A percentile compares a stretch with the other conserved stretches of the same genome.
Evolutionary conservation across 2,329 filamentous ascomycete species (phyloP).

Genomic region (Colletotrichum orbiculare): DNA sequence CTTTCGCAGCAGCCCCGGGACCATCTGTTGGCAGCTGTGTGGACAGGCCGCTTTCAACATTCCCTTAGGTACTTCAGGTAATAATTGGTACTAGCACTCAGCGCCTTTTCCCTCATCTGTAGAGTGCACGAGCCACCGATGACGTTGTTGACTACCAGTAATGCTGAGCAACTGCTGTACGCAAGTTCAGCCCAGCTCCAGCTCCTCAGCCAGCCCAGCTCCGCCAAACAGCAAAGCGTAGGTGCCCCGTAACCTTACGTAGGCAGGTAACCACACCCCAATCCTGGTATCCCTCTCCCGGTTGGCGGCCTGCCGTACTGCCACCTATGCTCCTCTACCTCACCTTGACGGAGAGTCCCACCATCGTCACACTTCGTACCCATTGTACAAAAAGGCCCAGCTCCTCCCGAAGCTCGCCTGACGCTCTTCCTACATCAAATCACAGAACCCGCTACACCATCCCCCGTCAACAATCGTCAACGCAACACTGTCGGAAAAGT

Average conservation of each 20-base stretch:
- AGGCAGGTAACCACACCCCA: background rate
- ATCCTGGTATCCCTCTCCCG: background rate
- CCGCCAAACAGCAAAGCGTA: background rate
- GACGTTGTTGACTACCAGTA: conserved; percentile 39
- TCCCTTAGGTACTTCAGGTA: background rate
- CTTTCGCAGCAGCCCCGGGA: background rate
- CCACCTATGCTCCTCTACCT: conserved; percentile 28
- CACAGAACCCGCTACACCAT: conserved; percentile 10
- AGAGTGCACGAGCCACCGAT: conserved; percentile 37
- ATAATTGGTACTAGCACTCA: too few species aligned
- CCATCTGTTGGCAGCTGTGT: conserved; percentile 24
- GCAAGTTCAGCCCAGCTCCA: conserved; percentile 21
- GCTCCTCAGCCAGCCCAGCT: conserved; percentile 13
- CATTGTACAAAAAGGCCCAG: conserved; percentile 36
- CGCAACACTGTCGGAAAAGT: conserved; percentile 29
- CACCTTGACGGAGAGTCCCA: conserved; percentile 12
- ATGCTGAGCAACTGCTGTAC: conserved; percentile 13
- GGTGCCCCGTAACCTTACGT: conserved; percentile 17
- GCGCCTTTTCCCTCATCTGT: background rate
- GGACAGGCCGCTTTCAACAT: background rate
- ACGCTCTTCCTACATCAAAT: conserved; percentile 18
- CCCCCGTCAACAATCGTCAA: background rate
- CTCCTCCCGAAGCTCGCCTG: conserved; percentile 27
- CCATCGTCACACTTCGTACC: conserved; percentile 36
- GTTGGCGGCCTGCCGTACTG: conserved; percentile 10